Conservation (phyloP, 169 alveolate species). For the Cystoisospora suis region DNA sequence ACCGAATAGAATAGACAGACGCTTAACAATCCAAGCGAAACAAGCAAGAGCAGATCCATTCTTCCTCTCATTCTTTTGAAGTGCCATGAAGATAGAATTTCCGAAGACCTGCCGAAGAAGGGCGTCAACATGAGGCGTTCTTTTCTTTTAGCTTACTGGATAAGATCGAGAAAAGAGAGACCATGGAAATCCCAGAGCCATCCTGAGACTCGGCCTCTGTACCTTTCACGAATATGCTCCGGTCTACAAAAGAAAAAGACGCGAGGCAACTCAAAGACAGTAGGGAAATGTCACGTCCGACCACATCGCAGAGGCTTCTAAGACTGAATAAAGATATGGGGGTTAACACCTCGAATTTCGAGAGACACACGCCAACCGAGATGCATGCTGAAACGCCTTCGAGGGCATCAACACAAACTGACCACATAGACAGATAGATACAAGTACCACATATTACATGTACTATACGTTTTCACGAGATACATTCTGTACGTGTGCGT, state of each 20-base stretch:
- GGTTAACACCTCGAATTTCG: too few relatives aligned
- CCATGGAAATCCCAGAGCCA: slow-evolving; percentile 55
- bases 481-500: too few relatives aligned
- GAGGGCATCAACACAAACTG: too few relatives aligned
- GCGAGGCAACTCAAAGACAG: background rate
- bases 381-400: too few relatives aligned
- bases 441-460: too few relatives aligned
- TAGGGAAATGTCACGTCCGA: background rate
- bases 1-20: too few relatives aligned
- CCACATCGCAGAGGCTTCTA: too few relatives aligned
- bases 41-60: background rate
- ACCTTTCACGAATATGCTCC: slow-evolving; percentile 45
- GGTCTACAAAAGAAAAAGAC: slow-evolving; percentile 34
- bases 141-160: background rate
- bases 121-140: background rate
- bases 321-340: too few relatives aligned
- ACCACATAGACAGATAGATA: too few relatives aligned
- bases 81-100: background rate
- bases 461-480: too few relatives aligned
- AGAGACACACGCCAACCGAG: too few relatives aligned
- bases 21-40: background rate
- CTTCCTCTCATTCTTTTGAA: too few relatives aligned
- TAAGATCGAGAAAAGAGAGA: background rate
- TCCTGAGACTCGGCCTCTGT: slow-evolving; percentile 14
- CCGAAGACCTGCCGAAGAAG: background rate